Evolutionary conservation across 768 basidiomycete species (phyloP).

Genomic region (Tulasnella sp.): DNA sequence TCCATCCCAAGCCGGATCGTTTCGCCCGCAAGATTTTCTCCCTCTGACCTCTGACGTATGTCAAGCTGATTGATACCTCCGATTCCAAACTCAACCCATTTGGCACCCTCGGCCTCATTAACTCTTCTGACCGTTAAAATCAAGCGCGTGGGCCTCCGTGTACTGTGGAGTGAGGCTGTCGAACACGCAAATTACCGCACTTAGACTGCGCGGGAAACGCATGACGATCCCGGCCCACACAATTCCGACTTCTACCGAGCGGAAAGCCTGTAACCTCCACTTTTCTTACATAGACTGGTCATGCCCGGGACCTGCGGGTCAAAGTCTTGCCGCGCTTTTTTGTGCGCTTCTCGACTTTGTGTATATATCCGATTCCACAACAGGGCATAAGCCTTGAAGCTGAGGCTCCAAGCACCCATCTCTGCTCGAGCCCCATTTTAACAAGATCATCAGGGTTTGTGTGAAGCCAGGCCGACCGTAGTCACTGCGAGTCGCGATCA

Average conservation of each 20-base stretch:
- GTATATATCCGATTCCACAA: not conserved
- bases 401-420: not conserved
- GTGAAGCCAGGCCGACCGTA: not conserved
- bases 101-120: no score
- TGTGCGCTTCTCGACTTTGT: not conserved
- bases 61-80: no score
- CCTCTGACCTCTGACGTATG: no score
- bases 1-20: no score
- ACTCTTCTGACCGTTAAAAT: no score
- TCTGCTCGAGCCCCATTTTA: not conserved
- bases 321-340: not conserved
- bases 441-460: not conserved
- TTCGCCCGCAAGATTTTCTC: no score
- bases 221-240: not conserved
- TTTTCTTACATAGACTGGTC: not conserved
- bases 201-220: no score
- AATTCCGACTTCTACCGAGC: not conserved
- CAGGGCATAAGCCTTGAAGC: no score
- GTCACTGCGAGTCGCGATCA: not conserved
- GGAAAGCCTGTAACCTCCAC: not conserved
- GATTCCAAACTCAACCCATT: no score
- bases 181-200: no score
- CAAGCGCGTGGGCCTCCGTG: no score
- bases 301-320: not conserved
- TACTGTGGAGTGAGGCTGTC: no score